A percentile compares a stretch with the other conserved stretches of the same genome.
Evolutionary conservation across 352 stramenopile genomes (phyloP).

Genomic region (Peronospora farinosa): DNA sequence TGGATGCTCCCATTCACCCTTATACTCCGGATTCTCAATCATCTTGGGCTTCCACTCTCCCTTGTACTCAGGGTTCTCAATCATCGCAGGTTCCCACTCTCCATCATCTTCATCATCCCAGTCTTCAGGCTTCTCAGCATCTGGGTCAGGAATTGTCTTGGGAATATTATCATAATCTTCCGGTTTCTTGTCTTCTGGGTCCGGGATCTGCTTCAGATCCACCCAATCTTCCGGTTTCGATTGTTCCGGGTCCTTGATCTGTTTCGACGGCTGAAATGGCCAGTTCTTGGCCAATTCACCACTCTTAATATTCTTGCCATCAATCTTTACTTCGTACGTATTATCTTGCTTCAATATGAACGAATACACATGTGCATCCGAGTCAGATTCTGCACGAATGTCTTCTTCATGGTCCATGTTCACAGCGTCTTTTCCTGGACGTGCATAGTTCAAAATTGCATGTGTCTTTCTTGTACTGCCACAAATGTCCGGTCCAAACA

Average conservation of each 20-base stretch:
- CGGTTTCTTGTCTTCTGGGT: conserved; percentile 94
- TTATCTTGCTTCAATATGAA: conserved; percentile 95
- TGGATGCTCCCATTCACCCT: conserved; percentile 95
- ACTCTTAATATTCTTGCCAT: conserved; percentile 91
- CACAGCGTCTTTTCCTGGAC: conserved; percentile 90
- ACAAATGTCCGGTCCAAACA: conserved; percentile 99
- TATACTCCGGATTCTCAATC: conserved; percentile 99
- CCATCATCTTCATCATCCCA: conserved; percentile 99
- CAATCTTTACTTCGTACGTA: conserved; percentile 95
- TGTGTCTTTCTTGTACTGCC: conserved; percentile 95
- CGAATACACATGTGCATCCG: conserved; percentile 96
- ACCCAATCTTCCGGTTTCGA: conserved; percentile 99
- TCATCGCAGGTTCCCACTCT: conserved; percentile 94
- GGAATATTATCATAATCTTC: conserved; percentile 98
- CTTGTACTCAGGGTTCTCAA: conserved; percentile 96
- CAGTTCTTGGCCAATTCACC: conserved; percentile 93
- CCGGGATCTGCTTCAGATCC: conserved; percentile 93
- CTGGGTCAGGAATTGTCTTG: conserved; percentile 95
- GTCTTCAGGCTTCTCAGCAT: conserved; percentile 96
- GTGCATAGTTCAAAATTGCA: conserved; percentile 97
- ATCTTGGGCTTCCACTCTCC: conserved; percentile 97
- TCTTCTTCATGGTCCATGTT: conserved; percentile 88
- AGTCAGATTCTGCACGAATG: conserved; percentile 69
- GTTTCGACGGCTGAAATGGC: conserved; percentile 92
- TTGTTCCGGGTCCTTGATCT: conserved; percentile 95